Percentiles rank a stretch among this genome's conserved stretches.
These are phyloP conservation scores for Aspergillus ostianus DNA, from an alignment of 495 filamentous ascomycete genomes.

Conservation along the genomic window DNA sequence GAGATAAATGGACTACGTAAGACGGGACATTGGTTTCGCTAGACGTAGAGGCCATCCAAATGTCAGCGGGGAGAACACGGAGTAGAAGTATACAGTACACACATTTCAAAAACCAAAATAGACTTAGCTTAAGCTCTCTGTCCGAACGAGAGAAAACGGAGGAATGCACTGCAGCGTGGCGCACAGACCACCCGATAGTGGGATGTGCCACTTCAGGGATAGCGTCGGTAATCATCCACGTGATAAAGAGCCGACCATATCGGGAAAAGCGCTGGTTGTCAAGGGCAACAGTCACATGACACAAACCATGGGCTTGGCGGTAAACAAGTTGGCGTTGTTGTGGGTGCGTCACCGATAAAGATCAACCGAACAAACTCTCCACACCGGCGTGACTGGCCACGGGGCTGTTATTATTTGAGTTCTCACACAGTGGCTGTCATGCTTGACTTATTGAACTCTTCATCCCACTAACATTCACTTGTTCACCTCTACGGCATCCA, in stretches of 20 bases:
- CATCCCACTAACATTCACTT: conserved; percentile 15
- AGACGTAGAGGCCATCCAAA: background rate
- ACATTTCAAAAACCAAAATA: background rate
- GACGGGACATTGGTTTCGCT: background rate
- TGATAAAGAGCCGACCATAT: conserved; percentile 6
- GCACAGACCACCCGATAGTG: background rate
- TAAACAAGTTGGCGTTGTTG: conserved; percentile 32
- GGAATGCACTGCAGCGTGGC: background rate
- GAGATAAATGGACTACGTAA: background rate
- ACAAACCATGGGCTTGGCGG: conserved; percentile 21
- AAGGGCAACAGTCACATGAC: conserved; percentile 42
- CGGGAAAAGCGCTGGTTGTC: conserved; percentile 24
- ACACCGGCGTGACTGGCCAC: conserved; percentile 15
- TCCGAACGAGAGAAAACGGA: too few species aligned
- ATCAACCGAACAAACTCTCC: conserved; percentile 18
- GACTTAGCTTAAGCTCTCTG: background rate
- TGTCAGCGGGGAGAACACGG: background rate
- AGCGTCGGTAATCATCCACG: conserved; percentile 7
- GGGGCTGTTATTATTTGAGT: conserved; percentile 16
- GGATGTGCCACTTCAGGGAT: conserved; percentile 2
- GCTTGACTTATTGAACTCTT: conserved; percentile 20
- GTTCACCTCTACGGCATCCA: conserved; percentile 46
- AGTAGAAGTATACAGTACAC: background rate
- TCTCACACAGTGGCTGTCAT: conserved; percentile 19
- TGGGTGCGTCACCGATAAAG: conserved; percentile 35